phyloP scores from a whole-genome alignment of 768 basidiomycete genomes.

The Lenzites betulinus region DNA sequence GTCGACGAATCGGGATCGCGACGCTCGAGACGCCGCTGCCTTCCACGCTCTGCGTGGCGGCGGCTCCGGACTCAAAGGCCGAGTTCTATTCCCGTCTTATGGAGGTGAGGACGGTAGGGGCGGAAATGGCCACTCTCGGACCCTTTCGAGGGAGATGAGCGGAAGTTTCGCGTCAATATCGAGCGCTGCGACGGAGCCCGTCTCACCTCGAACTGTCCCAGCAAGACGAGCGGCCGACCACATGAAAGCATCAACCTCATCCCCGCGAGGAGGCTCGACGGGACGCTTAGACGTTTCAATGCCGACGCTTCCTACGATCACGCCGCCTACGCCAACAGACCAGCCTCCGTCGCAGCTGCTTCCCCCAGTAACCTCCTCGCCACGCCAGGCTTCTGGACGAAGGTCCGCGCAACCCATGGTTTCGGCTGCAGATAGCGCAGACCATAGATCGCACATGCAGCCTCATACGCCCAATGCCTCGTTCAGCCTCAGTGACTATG shows the following conservation, averaged over 20 bases:
- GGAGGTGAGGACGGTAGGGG: conserved; percentile 19
- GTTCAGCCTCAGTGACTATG: conserved; percentile 72
- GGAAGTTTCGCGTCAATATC: conserved; percentile 47
- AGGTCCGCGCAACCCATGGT: neutral
- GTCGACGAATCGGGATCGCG: conserved; percentile 43
- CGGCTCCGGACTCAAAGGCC: conserved; percentile 54
- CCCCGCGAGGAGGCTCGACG: conserved; percentile 1
- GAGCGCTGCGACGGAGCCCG: conserved; percentile 30
- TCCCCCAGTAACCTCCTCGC: conserved; percentile 10
- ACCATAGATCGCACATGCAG: conserved; percentile 17
- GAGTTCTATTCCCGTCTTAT: conserved; percentile 63
- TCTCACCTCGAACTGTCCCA: conserved; percentile 12
- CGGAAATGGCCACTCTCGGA: conserved; percentile 18
- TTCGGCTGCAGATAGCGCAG: conserved; percentile 20
- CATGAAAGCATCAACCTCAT: neutral
- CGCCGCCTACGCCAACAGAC: conserved; percentile 35
- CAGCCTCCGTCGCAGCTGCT: conserved; percentile 16
- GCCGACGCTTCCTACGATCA: conserved; percentile 35
- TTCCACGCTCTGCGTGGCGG: conserved; percentile 57
- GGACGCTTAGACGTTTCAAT: conserved; percentile 23
- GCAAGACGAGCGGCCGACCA: conserved; percentile 1
- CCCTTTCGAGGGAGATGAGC: conserved; percentile 36
- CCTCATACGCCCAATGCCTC: conserved; percentile 40
- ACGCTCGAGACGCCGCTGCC: conserved; percentile 55
- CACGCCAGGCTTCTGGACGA: neutral